Evolutionary conservation across 306 rosid species (phyloP).

Genomic region (Rosa lucieae): DNA sequence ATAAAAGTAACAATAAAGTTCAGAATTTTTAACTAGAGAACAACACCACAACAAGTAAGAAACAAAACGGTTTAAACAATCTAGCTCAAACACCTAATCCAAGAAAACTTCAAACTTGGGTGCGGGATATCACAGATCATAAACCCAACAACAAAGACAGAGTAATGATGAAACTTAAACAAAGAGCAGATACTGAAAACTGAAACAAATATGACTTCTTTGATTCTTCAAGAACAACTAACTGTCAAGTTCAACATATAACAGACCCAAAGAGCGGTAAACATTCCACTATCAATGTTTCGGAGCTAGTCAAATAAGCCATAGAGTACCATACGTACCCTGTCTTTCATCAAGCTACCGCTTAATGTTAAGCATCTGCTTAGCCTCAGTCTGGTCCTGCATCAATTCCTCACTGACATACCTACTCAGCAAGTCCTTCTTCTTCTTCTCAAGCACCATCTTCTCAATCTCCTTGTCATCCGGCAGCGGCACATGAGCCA

Average conservation of each 20-base stretch:
- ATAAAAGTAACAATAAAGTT: too few species aligned
- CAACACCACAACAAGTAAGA: too few species aligned
- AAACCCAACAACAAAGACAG: background rate
- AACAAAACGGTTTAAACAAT: too few species aligned
- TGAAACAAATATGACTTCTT: background rate
- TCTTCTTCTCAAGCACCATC: constrained; percentile 96
- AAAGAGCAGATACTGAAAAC: background rate
- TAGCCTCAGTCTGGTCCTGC: constrained; percentile 79
- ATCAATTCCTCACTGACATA: constrained; percentile 62
- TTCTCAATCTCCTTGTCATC: constrained; percentile 87
- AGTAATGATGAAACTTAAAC: background rate
- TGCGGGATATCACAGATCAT: background rate
- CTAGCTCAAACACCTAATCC: too few species aligned
- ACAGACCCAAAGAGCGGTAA: too few species aligned
- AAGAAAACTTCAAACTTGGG: too few species aligned
- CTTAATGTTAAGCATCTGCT: constrained; percentile 81
- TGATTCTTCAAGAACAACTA: background rate
- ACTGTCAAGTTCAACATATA: background rate
- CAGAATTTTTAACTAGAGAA: too few species aligned
- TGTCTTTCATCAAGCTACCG: constrained; percentile 19
- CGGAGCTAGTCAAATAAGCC: background rate
- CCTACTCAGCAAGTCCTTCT: constrained; percentile 68
- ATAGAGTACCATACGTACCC: background rate
- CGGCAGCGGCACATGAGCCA: constrained; percentile 88
- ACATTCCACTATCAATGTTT: background rate